phyloP scores from a whole-genome alignment of 306 rosid genomes.

The Fragaria ananassa region DNA sequence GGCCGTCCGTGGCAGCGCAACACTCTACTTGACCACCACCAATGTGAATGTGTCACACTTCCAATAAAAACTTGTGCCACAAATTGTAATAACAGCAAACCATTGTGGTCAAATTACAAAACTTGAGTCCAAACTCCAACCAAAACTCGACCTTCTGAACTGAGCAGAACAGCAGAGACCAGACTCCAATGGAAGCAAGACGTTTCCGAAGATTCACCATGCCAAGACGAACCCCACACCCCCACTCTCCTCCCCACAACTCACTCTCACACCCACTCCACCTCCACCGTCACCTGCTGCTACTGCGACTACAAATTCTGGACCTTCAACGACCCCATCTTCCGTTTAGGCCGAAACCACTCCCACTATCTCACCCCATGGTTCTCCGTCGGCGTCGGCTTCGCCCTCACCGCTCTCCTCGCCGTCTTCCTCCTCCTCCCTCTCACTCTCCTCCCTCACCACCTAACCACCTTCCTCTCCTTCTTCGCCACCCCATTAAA shows the following conservation, averaged over 20 bases:
- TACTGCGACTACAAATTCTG: conserved; percentile 54
- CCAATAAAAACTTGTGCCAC: background rate
- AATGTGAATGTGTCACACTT: no score
- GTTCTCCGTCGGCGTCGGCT: conserved; percentile 68
- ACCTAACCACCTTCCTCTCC: background rate
- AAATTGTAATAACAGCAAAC: background rate
- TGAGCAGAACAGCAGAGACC: background rate
- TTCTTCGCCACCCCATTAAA: conserved; percentile 24
- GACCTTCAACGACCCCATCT: conserved; percentile 48
- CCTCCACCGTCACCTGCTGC: conserved; percentile 30
- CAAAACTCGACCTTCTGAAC: background rate
- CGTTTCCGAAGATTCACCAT: conserved; percentile 28
- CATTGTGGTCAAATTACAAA: background rate
- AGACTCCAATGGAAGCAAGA: conserved; percentile 27
- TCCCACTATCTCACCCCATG: conserved; percentile 43
- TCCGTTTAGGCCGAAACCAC: conserved; percentile 46
- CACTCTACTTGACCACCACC: no score
- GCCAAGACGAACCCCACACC: conserved; percentile 3
- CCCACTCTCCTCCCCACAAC: conserved; percentile 27
- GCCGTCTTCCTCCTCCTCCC: conserved; percentile 51
- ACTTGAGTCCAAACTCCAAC: background rate
- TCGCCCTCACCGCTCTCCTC: conserved; percentile 47
- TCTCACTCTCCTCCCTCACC: conserved; percentile 31
- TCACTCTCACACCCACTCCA: background rate
- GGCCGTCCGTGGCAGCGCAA: no score